Percentiles rank a stretch among this genome's conserved stretches.
phyloP scores from a whole-genome alignment of 2,329 filamentous ascomycete species.

The Arthrobotrys megalospora region DNA sequence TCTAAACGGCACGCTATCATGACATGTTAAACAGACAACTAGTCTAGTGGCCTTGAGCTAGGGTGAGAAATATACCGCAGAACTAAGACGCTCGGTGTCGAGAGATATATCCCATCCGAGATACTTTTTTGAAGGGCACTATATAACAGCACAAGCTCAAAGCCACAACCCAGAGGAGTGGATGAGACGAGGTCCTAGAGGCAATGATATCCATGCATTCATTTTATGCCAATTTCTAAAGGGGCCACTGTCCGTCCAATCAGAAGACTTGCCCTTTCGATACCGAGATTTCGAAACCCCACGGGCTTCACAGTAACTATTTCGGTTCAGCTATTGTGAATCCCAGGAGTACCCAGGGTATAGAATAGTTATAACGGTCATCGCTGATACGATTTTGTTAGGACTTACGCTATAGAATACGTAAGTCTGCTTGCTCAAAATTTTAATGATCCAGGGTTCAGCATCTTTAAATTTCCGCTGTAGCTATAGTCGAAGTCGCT shows the following conservation, averaged over 20 bases:
- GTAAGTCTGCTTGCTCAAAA: conserved; percentile 19
- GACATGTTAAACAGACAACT: conserved; percentile 25
- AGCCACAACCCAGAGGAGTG: conserved; percentile 5
- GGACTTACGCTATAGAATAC: conserved; percentile 21
- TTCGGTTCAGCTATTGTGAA: neutral
- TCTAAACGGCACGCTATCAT: conserved; percentile 40
- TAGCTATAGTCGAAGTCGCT: conserved; percentile 19
- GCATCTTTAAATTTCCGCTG: conserved; percentile 42
- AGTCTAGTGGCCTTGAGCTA: conserved; percentile 12
- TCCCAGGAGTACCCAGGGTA: neutral
- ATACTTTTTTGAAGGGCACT: conserved; percentile 10
- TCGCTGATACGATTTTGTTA: conserved; percentile 16
- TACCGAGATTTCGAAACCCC: neutral
- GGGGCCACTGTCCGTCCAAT: conserved; percentile 18
- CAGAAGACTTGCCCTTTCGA: neutral
- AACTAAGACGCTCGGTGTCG: neutral
- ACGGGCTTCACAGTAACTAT: conserved; percentile 18
- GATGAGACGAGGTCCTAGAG: conserved; percentile 9
- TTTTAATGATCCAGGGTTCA: conserved; percentile 31
- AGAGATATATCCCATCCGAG: conserved; percentile 42
- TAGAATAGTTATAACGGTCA: neutral
- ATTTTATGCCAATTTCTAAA: conserved; percentile 17
- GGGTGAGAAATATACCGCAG: conserved; percentile 24
- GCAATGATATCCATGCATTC: conserved; percentile 20
- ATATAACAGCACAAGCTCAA: neutral